Percentiles rank a stretch among this genome's conserved stretches.
Evolutionary conservation across 129 eudicot species (phyloP).

Genomic region (Silybum marianum): DNA sequence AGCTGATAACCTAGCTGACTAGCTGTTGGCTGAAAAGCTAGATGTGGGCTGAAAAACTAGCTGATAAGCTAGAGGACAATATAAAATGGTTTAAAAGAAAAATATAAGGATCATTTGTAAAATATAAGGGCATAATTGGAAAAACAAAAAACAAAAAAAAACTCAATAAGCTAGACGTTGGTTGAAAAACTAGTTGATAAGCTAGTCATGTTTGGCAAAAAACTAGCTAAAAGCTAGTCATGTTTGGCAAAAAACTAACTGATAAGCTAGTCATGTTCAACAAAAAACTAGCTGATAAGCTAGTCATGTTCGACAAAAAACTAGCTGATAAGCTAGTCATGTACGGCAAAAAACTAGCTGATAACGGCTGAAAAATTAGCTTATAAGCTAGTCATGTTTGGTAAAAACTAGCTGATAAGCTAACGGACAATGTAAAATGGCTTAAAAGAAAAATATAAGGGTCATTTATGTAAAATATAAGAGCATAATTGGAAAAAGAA

Average conservation of each 20-base stretch:
- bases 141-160: too few species aligned
- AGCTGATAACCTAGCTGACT: not conserved
- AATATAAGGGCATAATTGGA: too few species aligned
- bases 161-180: too few species aligned
- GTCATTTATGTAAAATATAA: too few species aligned
- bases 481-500: not conserved
- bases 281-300: not conserved
- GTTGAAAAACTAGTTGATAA: too few species aligned
- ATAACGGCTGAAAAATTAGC: not conserved
- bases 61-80: too few species aligned
- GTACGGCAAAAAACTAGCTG: not conserved
- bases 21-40: not conserved
- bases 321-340: not conserved
- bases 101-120: too few species aligned
- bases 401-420: not conserved
- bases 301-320: not conserved
- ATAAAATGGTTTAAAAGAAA: too few species aligned
- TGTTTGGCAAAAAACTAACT: too few species aligned
- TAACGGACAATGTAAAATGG: not conserved
- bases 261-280: too few species aligned
- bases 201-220: too few species aligned
- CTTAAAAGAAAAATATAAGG: not conserved
- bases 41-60: not conserved
- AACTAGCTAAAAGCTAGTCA: not conserved
- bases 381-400: not conserved